phyloP scores from a whole-genome alignment of 345 rosid genomes.

The Pistacia vera region DNA sequence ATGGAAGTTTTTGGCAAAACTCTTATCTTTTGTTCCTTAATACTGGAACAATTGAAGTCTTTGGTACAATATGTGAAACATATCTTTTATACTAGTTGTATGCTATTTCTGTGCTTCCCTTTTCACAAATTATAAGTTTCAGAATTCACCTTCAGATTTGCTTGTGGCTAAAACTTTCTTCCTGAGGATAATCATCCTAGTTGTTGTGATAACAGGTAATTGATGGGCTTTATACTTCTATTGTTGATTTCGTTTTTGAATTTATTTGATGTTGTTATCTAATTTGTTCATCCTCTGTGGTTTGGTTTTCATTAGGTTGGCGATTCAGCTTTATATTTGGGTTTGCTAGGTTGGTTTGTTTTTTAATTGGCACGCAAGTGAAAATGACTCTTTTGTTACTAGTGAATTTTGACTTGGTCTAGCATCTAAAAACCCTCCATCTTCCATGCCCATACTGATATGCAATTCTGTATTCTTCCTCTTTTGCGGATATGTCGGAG shows the following conservation, averaged over 20 bases:
- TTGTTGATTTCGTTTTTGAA: background rate
- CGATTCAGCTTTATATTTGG: conserved; percentile 85
- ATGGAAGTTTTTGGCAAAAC: background rate
- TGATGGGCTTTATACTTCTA: background rate
- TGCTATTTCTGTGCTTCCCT: background rate
- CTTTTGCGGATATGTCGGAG: conserved; percentile 88
- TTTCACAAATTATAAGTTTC: background rate
- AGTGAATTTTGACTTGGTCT: conserved; percentile 17
- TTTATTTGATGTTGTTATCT: background rate
- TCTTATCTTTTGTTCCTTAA: background rate
- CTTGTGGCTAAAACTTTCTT: no score
- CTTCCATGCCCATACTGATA: conserved; percentile 44
- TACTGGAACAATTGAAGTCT: background rate
- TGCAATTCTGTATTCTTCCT: conserved; percentile 92
- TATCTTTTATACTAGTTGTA: background rate
- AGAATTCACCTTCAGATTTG: no score
- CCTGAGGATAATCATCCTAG: background rate
- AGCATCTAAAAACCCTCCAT: conserved; percentile 16
- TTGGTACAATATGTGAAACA: background rate
- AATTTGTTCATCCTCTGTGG: conserved; percentile 11
- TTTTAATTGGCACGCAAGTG: conserved; percentile 81
- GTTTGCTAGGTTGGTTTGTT: conserved; percentile 76
- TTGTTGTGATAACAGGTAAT: background rate
- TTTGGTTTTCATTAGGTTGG: conserved; percentile 63
- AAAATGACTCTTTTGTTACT: conserved; percentile 12